phyloP scores from a whole-genome alignment of 202 grass and related monocot species.

The Panicum hallii region DNA sequence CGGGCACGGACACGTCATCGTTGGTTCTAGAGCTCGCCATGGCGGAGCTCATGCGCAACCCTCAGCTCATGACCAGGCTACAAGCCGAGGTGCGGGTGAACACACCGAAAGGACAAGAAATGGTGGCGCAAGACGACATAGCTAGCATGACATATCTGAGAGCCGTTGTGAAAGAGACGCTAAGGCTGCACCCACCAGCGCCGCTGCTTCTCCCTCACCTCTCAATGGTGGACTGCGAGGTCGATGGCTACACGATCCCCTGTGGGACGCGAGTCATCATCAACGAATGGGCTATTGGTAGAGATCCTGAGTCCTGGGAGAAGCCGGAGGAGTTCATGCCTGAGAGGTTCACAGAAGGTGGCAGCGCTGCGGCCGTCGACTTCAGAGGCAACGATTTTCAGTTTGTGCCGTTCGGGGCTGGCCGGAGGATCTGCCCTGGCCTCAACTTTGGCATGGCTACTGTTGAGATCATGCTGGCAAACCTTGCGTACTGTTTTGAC shows the following conservation, averaged over 20 bases:
- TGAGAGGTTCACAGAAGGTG: neutral
- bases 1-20: conserved; percentile 6
- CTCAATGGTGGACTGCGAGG: neutral
- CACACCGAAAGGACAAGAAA: neutral
- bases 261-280: neutral
- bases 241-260: neutral
- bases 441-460: conserved; percentile 3
- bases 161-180: neutral
- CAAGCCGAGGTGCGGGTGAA: neutral
- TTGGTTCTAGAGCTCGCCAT: neutral
- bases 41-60: neutral
- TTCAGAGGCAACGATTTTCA: neutral
- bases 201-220: neutral
- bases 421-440: neutral
- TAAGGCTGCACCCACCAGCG: neutral
- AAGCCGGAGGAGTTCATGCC: neutral
- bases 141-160: neutral
- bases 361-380: neutral
- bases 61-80: neutral
- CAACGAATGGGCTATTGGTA: neutral
- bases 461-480: neutral
- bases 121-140: neutral
- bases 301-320: neutral
- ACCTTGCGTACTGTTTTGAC: neutral
- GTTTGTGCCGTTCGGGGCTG: neutral